These are phyloP conservation scores for Pochonia chlamydosporia DNA, from an alignment of 2,329 filamentous ascomycete species.

Conservation along the genomic window DNA sequence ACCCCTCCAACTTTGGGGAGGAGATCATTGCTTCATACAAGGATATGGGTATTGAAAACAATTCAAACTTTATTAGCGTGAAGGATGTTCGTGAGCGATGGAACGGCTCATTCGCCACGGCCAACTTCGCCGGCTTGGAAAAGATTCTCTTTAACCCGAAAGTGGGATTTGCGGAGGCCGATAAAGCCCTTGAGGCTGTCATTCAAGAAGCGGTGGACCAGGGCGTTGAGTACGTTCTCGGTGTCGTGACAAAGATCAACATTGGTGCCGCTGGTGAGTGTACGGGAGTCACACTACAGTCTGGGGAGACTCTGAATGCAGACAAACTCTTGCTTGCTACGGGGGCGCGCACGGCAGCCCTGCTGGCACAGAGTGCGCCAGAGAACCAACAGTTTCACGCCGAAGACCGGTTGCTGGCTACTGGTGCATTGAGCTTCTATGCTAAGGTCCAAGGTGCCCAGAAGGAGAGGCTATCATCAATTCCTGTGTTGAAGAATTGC, in stretches of 20 bases:
- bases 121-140: constrained; percentile 49
- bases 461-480: constrained; percentile 37
- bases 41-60: constrained; percentile 32
- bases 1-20: constrained; percentile 35
- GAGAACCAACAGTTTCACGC: constrained; percentile 44
- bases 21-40: constrained; percentile 35
- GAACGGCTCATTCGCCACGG: constrained; percentile 50
- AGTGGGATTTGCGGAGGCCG: constrained; percentile 55
- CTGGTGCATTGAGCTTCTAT: constrained; percentile 43
- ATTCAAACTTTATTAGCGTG: constrained; percentile 34
- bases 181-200: constrained; percentile 48
- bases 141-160: constrained; percentile 52
- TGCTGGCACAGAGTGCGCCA: constrained; percentile 47
- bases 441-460: constrained; percentile 36
- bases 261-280: constrained; percentile 42
- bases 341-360: constrained; percentile 49
- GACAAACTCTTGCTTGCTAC: constrained; percentile 49
- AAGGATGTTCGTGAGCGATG: constrained; percentile 49
- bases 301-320: constrained; percentile 41
- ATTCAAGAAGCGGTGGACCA: constrained; percentile 44
- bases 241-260: constrained; percentile 38
- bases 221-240: constrained; percentile 50
- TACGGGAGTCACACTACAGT: constrained; percentile 41
- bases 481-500: constrained; percentile 49
- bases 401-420: constrained; percentile 48